Evolutionary conservation across 192 early-diverging fungal species (phyloP).

Genomic region (Backusella luteola): DNA sequence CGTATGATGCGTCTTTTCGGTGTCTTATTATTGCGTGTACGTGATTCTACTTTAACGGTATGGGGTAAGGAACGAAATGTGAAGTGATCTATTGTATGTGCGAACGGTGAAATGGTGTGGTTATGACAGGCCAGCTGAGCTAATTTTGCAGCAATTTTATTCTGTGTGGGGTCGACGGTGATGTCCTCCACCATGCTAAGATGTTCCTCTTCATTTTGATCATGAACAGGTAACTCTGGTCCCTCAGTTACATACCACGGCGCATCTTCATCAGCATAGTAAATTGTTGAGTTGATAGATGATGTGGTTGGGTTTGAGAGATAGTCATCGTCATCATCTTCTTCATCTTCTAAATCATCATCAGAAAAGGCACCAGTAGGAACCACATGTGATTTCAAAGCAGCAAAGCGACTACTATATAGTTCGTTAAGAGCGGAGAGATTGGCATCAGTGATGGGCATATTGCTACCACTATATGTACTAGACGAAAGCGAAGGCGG

Average conservation of each 20-base stretch:
- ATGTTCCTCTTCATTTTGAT: not conserved
- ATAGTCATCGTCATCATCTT: not conserved
- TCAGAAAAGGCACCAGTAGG: conserved; percentile 3
- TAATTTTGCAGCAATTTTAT: conserved; percentile 81
- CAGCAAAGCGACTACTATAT: conserved; percentile 15
- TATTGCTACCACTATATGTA: not conserved
- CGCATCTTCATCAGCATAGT: conserved; percentile 24
- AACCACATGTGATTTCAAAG: not conserved
- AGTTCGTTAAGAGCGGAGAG: conserved; percentile 18
- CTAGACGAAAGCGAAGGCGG: not conserved
- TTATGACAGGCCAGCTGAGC: conserved; percentile 81
- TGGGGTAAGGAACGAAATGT: conserved; percentile 68
- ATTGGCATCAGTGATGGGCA: conserved; percentile 26
- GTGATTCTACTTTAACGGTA: conserved; percentile 11
- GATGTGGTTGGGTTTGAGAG: not conserved
- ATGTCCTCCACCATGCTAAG: not conserved
- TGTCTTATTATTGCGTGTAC: conserved; percentile 33
- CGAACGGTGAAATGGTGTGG: conserved; percentile 86
- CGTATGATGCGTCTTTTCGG: conserved; percentile 32
- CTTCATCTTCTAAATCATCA: not conserved
- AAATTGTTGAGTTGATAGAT: not conserved
- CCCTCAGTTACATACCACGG: conserved; percentile 37
- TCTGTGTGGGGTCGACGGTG: conserved; percentile 63
- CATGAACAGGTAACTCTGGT: conserved; percentile 22
- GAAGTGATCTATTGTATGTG: conserved; percentile 76